Conservation (phyloP, 805 yeast species). For the Monosporozyma servazzii region DNA sequence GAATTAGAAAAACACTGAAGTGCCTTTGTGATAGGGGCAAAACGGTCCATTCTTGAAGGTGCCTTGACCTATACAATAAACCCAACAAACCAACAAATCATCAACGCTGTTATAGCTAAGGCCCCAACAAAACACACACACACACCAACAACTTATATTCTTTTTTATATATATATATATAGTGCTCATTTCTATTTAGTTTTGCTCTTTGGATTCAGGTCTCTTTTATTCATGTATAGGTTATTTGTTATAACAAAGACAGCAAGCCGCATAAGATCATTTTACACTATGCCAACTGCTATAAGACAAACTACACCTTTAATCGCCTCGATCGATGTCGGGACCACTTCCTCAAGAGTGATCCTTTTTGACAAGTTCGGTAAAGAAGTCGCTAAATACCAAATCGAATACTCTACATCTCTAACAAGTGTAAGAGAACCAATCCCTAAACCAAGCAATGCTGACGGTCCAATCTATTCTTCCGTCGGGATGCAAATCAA, state of each 20-base stretch:
- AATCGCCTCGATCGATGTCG: conserved; percentile 75
- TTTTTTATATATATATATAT: background rate
- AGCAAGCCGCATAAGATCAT: background rate
- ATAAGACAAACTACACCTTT: conserved; percentile 25
- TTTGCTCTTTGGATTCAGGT: background rate
- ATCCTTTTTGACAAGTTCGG: conserved; percentile 70
- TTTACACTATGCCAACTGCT: background rate
- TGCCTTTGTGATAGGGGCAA: too few species aligned
- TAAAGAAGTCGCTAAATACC: conserved; percentile 75
- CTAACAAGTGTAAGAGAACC: conserved; percentile 43
- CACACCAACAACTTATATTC: too few species aligned
- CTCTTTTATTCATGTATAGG: background rate
- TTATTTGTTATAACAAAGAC: background rate
- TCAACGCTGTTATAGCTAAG: too few species aligned
- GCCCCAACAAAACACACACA: too few species aligned
- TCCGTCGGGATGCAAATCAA: conserved; percentile 68
- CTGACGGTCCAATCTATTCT: conserved; percentile 45
- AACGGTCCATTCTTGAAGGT: too few species aligned
- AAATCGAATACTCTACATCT: conserved; percentile 77
- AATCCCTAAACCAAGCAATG: background rate
- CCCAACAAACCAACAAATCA: too few species aligned
- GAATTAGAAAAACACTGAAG: too few species aligned
- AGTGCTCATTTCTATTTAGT: background rate
- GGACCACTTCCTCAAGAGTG: conserved; percentile 87
- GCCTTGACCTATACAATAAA: too few species aligned